Base-by-base conservation (phyloP, 2,329 filamentous ascomycete genomes). In the Aspergillus arachidicola region DNA sequence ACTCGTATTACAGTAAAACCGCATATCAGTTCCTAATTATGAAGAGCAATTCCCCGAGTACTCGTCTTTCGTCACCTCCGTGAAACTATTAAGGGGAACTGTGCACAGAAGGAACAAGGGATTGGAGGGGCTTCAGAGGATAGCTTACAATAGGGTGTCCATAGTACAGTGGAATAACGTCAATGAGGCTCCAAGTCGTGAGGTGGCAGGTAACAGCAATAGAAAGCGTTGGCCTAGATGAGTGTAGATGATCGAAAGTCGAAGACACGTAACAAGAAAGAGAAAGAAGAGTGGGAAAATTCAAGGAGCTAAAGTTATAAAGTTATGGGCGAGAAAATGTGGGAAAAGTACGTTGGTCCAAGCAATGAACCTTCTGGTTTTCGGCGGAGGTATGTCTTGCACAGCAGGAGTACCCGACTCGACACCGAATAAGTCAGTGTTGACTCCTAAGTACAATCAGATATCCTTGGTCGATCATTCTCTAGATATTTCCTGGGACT, bases 91-190 rank as follows among this genome's bases (percentile, higher is more conserved):
- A 34, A 38, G 46, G 21, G 45, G 26, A 58, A 41, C 28, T 54
- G 23, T 16, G 32, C 34, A 59, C 21, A 61, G 19, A 51, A 54
- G 53, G 51, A 19, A 36, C 2, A 50, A 30, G 28, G n/a, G 7
- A 54, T 21, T 50, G 58, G 53, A 26, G 57, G 46, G 36, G 38
- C 45, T 21, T 36, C 14, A n/a, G 14, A 53, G 19, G 11, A 32
- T 36, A 36, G 45, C 80, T 77, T 76, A 82, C 80, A 84, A 75
- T 65, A 84, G 71, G 16, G 82, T 83, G 69, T 83, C 82, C 82
- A 84, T 84, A 61, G 64, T 64, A 63, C 16, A 51, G 48, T 10
- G 46, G 19, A 16, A 50, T 30, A 28, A 26, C 4, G 12, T 23
- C 16, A 21, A n/a, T 51, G 48, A 16, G 26, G 46, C 12, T 16